Base-by-base conservation (phyloP, 2,329 filamentous ascomycete genomes). In the Sporothrix euskadiensis region DNA sequence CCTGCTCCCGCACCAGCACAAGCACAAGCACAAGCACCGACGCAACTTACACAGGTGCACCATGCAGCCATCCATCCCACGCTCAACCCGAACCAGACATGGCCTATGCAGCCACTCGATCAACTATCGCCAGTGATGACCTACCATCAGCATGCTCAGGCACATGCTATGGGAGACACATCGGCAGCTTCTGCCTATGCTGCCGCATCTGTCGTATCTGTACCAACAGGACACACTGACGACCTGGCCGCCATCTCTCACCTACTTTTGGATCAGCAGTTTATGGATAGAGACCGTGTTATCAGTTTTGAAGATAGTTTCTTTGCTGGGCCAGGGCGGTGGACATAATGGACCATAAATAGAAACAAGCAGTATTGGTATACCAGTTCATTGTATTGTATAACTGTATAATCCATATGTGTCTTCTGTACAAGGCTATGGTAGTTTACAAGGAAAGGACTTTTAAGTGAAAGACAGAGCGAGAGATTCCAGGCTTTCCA, bases 241-340 rank as follows among this genome's bases (percentile, higher is more conserved):
- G 78, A 79, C n/a, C 69, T 78, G 35, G 75, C 76, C 4, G 75
- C 76, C 0, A 82, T 82, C 1, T 81, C 79, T 0, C 79, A 77
- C 6, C 65, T 78, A 14, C 70, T 78, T 12, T 63, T 78, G 26
- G 76, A 77, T 26, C 75, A 76, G 59, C 71, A 75, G 44, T 78
- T 78, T 49, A 41, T 78, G 35, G 75, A 78, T 41, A 75, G 78
- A 63, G 77, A 78, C 57, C 68, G 78, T 2, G 75, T 78, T 14
- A 78, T 78, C n/a, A 78, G 74, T 14, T 75, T 78, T 35, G 75
- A 77, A 19, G 74, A 75, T 57, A 74, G 61, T 30, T 72, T 72
- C 26, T 74, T 75, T 54, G 59, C 66, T 6, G 71, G 52, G 2
- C 71, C 71, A 2, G 71, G 71, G 1, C 39, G 71, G n/a, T 73